A percentile compares a stretch with the other conserved stretches of the same genome.
Evolutionary conservation across 1,139 yeast species (phyloP).

Genomic region (Petasospora rhodanensis): DNA sequence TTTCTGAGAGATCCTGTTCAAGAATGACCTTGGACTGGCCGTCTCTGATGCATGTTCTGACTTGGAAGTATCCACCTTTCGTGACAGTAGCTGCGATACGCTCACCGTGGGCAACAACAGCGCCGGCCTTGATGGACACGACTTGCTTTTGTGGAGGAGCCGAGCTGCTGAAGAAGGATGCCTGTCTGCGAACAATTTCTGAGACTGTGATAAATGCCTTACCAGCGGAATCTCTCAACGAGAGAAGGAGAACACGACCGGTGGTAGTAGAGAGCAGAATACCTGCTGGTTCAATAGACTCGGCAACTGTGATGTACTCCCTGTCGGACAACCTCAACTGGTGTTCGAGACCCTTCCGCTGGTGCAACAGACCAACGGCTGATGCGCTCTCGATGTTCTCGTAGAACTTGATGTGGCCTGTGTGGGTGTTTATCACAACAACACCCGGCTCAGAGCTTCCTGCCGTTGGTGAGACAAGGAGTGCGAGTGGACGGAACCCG

Average conservation of each 20-base stretch:
- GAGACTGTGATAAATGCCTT: constrained; percentile 38
- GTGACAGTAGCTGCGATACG: constrained; percentile 39
- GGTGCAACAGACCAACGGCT: constrained; percentile 52
- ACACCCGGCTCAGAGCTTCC: constrained; percentile 67
- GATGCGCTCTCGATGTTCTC: constrained; percentile 67
- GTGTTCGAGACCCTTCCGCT: constrained; percentile 36
- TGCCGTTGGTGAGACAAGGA: constrained; percentile 62
- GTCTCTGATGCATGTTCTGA: constrained; percentile 44
- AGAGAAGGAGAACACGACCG: constrained; percentile 60
- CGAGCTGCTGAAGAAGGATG: constrained; percentile 27
- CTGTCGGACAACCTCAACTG: constrained; percentile 38
- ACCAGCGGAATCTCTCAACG: constrained; percentile 66
- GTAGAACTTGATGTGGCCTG: constrained; percentile 58
- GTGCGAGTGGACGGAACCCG: constrained; percentile 49
- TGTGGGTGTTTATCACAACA: constrained; percentile 48
- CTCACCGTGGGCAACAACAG: constrained; percentile 49
- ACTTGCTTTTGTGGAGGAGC: constrained; percentile 39
- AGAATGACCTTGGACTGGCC: constrained; percentile 36
- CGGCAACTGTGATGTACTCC: constrained; percentile 54
- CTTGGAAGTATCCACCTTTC: constrained; percentile 38
- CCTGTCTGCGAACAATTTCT: constrained; percentile 29
- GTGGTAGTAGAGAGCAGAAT: constrained; percentile 65
- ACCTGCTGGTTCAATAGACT: constrained; percentile 73
- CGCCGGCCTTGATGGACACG: constrained; percentile 56
- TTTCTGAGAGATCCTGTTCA: constrained; percentile 32